phyloP scores from a whole-genome alignment of 371 early-diverging fungal genomes.

The Mortierella sp. region DNA sequence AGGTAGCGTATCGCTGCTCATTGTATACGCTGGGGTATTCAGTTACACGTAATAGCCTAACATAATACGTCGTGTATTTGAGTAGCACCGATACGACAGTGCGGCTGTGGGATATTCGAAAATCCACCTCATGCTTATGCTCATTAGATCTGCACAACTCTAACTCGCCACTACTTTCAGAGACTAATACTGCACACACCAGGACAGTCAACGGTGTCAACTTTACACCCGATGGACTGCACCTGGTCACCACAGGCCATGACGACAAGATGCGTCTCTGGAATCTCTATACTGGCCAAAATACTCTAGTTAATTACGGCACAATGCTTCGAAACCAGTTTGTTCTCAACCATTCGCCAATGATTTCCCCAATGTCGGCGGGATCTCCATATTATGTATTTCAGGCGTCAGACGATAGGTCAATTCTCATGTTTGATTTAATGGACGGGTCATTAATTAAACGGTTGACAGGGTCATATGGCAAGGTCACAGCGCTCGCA shows the following conservation, averaged over 20 bases:
- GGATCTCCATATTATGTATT: slow-evolving; percentile 56
- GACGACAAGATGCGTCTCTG: slow-evolving; percentile 86
- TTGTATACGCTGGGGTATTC: not conserved
- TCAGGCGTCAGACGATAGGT: slow-evolving; percentile 72
- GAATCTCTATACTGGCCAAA: slow-evolving; percentile 79
- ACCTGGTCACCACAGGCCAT: slow-evolving; percentile 75
- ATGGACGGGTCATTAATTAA: slow-evolving; percentile 67
- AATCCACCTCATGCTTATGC: slow-evolving; percentile 70
- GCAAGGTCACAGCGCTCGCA: slow-evolving; percentile 70
- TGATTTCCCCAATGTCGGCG: slow-evolving; percentile 60
- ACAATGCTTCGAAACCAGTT: slow-evolving; percentile 66
- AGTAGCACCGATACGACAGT: slow-evolving; percentile 73
- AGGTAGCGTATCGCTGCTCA: slow-evolving; percentile 62
- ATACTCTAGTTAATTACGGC: slow-evolving; percentile 78
- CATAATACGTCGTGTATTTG: not conserved
- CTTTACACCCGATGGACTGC: slow-evolving; percentile 73
- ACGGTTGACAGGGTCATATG: slow-evolving; percentile 74
- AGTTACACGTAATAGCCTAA: not conserved
- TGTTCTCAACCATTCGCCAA: slow-evolving; percentile 59
- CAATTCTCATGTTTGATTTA: slow-evolving; percentile 72
- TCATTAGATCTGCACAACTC: slow-evolving; percentile 73
- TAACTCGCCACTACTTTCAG: slow-evolving; percentile 62
- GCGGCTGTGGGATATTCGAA: slow-evolving; percentile 88
- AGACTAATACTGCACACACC: slow-evolving; percentile 73
- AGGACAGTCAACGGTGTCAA: slow-evolving; percentile 80